phyloP scores from a whole-genome alignment of 2,329 filamentous ascomycete genomes.

The Diplocarpon mali region DNA sequence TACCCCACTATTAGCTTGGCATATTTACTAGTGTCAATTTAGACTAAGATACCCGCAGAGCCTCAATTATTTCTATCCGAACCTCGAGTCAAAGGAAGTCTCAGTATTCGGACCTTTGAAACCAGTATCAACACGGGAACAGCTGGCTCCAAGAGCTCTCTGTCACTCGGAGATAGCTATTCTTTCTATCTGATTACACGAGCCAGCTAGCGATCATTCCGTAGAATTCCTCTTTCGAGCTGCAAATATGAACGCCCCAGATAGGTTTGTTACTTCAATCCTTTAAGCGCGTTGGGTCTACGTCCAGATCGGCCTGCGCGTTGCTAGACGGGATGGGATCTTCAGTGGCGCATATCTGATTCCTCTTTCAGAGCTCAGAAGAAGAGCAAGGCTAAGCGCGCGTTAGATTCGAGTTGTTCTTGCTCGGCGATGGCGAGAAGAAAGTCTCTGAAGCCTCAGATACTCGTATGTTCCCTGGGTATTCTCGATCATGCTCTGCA shows the following conservation, averaged over 20 bases:
- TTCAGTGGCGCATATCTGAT: no score
- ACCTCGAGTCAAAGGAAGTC: not conserved
- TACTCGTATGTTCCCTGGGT: slow-evolving; percentile 56
- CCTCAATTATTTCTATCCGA: slow-evolving; percentile 5
- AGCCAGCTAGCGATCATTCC: not conserved
- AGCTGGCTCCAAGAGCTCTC: no score
- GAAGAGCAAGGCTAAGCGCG: slow-evolving; percentile 11
- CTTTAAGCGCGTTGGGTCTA: not conserved
- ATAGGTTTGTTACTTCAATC: slow-evolving; percentile 32
- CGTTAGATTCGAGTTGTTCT: slow-evolving; percentile 80
- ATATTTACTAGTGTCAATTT: not conserved
- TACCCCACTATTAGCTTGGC: slow-evolving; percentile 1
- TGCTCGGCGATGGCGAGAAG: slow-evolving; percentile 80
- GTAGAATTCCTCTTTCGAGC: not conserved
- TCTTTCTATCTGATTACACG: no score
- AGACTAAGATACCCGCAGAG: slow-evolving; percentile 16
- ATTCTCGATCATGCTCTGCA: not conserved
- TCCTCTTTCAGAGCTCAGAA: no score
- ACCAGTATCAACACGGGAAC: not conserved
- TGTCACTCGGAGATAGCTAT: no score
- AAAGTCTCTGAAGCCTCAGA: slow-evolving; percentile 85
- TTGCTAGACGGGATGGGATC: no score
- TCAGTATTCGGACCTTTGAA: not conserved
- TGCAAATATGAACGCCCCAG: slow-evolving; percentile 40
- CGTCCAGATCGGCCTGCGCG: no score